Base-by-base conservation (phyloP, 805 yeast genomes). In the Candida arabinofermentans region DNA sequence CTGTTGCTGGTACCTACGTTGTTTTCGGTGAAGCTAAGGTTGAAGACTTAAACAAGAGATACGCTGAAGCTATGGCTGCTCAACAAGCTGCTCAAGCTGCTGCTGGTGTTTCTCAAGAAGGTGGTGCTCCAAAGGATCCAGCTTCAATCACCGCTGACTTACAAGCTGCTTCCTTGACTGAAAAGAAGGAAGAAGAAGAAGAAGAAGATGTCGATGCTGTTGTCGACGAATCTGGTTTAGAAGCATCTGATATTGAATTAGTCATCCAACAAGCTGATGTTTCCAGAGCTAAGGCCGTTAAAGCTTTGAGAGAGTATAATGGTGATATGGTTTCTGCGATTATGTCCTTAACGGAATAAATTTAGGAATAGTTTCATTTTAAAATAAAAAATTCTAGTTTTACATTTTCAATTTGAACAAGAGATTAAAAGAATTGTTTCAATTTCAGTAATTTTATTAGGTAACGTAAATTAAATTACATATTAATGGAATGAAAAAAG, bases 11-110 rank as follows among this genome's bases (percentile, higher is more conserved):
- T 66, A 83, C 95, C 58, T 93, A 86, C 77, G 83, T 91, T 59
- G 97, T 91, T 56, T 90, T 91, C 61, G 99, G 99, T 73, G 97
- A 90, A 74, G 95, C 96, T 65, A 86, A 88, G 79, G 85, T 86
- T 57, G 97, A 91, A 70, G 96, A 91, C 75, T 73, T 89, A 70
- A 81, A 83, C 72, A 82, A 86, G 71, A 83, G 89, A 77, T 77
- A 86, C 70, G 84, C 85, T 64, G 85, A 82, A 65, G 83, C 86
- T 50, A 86, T 83, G 67, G 86, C 86, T 62, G 86, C 86, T 53
- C 86, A 82, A 69, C 80, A 77, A 52, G 74, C 75, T 56, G 77
- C 76, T 49, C 70, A 69, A 54, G 72, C 69, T 49, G 72, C 71
- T 53, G 76, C 74, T 43, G 69, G 62, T 42, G 64, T 61, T 41